Base-by-base conservation (phyloP, 257 asterid genomes). In the Rhazya stricta region DNA sequence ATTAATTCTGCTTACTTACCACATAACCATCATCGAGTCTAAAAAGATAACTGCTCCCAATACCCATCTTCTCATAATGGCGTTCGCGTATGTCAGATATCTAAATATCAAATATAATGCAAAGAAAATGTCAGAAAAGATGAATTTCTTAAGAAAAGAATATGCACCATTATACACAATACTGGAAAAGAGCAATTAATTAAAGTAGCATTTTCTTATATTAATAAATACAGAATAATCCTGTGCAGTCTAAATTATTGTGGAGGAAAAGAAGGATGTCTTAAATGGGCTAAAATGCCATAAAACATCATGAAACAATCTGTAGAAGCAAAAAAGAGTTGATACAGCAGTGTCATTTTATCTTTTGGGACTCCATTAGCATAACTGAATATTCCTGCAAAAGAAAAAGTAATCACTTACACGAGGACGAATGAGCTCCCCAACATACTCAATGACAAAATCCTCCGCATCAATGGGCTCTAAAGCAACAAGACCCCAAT, bases 391-490 rank as follows among this genome's bases (percentile, higher is more conserved):
- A 39, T 39, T 36, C 36, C 42, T 36, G 15, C 25, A 53, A 21
- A 5, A 29, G 48, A 36, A 25, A 70, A 61, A 72, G 69, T 27
- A 57, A 46, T 32, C 65, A 56, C 98, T 87, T 85, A 95, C 99
- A 80, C 94, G 85, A 57, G 94, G 87, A 63, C 99, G 99, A 78
- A 95, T 92, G 63, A 95, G 96, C 82, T 95, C 96, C 83, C 99
- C 99, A 80, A 95, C 99, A 84, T 95, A 95, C 88, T 95, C 99
- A 67, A 95, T 92, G 69, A 95, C 99, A 79, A 95, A 92, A 81
- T 95, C 99, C 85, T 95, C 99, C 5, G 99, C 96, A 76, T 95
- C 99, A 65, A 95, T 95, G 71, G 99, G 88, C 84, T 95, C 99
- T 82, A 91, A 84, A 2, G 97, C 99, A 81, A 92, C 86, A 68